phyloP scores from a whole-genome alignment of 2,329 filamentous ascomycete genomes.

The Sclerotinia subarctica region DNA sequence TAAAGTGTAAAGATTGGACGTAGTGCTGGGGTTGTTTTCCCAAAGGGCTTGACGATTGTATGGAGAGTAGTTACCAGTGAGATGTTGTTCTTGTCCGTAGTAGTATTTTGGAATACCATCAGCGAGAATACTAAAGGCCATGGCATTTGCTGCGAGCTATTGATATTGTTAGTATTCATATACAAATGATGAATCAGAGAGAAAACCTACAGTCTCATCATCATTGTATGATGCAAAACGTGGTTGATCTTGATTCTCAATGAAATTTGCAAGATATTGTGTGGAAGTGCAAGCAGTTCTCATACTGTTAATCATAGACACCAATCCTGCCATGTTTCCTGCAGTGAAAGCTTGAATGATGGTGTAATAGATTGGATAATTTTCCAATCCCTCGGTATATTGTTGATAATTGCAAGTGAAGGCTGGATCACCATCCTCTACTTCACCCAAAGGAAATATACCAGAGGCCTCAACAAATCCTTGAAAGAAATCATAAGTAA shows the following conservation, averaged over 20 bases:
- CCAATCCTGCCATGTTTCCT: constrained; percentile 17
- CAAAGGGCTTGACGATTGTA: constrained; percentile 46
- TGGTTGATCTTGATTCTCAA: constrained; percentile 44
- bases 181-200: too few relatives aligned
- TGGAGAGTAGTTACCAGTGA: constrained; percentile 41
- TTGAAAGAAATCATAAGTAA: constrained; percentile 52
- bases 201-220: constrained; percentile 23
- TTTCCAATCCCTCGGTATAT: constrained; percentile 23
- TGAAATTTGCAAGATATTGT: constrained; percentile 41
- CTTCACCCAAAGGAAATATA: constrained; percentile 60
- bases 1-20: constrained; percentile 41
- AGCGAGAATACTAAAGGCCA: constrained; percentile 48
- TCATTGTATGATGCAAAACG: constrained; percentile 40
- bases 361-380: constrained; percentile 25
- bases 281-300: constrained; percentile 34
- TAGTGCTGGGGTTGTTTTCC: constrained; percentile 41
- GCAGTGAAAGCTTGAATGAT: constrained; percentile 29
- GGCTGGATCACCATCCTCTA: constrained; percentile 51
- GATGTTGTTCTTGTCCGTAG: constrained; percentile 53
- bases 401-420: constrained; percentile 40
- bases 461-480: constrained; percentile 51
- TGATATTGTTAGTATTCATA: background rate
- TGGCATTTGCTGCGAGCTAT: constrained; percentile 44
- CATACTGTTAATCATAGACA: constrained; percentile 21
- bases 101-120: constrained; percentile 53